Percentiles rank a stretch among this genome's conserved stretches.
phyloP scores from a whole-genome alignment of 1,139 yeast species.

The Taphrina confusa region DNA sequence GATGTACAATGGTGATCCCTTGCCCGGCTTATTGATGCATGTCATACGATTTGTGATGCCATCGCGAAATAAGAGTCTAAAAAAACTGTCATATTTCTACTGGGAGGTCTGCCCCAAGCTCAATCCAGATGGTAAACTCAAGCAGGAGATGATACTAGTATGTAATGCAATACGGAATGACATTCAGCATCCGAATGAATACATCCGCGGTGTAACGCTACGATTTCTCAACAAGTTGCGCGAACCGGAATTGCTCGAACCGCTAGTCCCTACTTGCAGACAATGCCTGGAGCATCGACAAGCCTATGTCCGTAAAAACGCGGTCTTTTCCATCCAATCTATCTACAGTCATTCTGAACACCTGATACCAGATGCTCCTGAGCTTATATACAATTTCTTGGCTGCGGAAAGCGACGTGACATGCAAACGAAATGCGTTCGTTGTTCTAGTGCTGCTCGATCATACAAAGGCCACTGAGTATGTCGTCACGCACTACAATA shows the following conservation, averaged over 20 bases:
- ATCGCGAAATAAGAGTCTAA: conserved; percentile 82
- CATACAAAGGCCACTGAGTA: conserved; percentile 82
- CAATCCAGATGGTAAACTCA: conserved; percentile 83
- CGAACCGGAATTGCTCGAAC: conserved; percentile 92
- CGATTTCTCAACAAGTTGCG: conserved; percentile 85
- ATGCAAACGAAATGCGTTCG: conserved; percentile 93
- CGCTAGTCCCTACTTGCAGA: conserved; percentile 89
- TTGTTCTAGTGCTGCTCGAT: conserved; percentile 78
- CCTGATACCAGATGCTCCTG: conserved; percentile 92
- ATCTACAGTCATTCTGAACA: conserved; percentile 74
- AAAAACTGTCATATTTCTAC: conserved; percentile 88
- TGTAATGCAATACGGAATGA: conserved; percentile 98
- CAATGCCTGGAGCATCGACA: conserved; percentile 93
- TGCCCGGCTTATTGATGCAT: conserved; percentile 90
- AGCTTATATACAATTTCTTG: conserved; percentile 70
- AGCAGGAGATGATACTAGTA: conserved; percentile 97
- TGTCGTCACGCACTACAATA: conserved; percentile 67
- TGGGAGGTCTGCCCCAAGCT: conserved; percentile 98
- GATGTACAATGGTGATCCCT: conserved; percentile 88
- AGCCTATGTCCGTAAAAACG: conserved; percentile 96
- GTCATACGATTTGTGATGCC: conserved; percentile 97
- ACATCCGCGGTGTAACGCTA: conserved; percentile 90
- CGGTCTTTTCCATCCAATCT: conserved; percentile 84
- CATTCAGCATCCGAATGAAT: conserved; percentile 96
- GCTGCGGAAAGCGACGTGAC: conserved; percentile 86